Percentiles rank a stretch among this genome's conserved stretches.
These are phyloP conservation scores for Auxenochlorella protothecoides DNA, from an alignment of 139 green algal genomes.

Conservation along the genomic window DNA sequence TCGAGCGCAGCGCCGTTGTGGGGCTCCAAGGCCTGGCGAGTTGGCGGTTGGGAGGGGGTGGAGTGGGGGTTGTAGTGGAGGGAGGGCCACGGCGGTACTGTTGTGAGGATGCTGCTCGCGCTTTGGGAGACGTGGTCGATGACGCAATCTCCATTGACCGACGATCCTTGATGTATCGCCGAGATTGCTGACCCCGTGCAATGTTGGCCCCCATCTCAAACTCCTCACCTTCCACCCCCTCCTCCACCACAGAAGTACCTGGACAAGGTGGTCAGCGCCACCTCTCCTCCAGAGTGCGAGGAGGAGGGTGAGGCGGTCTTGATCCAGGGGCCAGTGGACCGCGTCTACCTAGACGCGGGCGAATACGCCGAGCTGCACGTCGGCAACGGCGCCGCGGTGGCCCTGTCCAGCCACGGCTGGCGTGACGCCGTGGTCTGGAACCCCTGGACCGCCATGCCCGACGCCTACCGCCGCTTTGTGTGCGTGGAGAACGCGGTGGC, in stretches of 20 bases:
- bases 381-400: slow-evolving; percentile 49
- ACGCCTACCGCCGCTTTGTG: slow-evolving; percentile 62
- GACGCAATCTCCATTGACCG: too few relatives aligned
- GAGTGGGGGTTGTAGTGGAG: neutral
- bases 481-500: slow-evolving; percentile 74
- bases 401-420: slow-evolving; percentile 29
- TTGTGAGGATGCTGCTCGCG: too few relatives aligned
- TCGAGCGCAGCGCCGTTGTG: slow-evolving; percentile 44
- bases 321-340: slow-evolving; percentile 57
- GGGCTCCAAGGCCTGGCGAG: slow-evolving; percentile 58
- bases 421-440: slow-evolving; percentile 45
- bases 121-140: too few relatives aligned
- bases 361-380: slow-evolving; percentile 73
- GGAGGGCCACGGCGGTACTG: too few relatives aligned
- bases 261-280: slow-evolving; percentile 74
- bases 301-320: slow-evolving; percentile 53
- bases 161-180: too few relatives aligned
- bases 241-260: slow-evolving; percentile 43
- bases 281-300: slow-evolving; percentile 33
- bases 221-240: too few relatives aligned
- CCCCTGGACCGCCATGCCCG: slow-evolving; percentile 48
- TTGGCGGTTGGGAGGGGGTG: too few relatives aligned
- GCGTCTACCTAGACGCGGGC: slow-evolving; percentile 73
- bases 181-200: too few relatives aligned
- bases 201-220: too few relatives aligned